phyloP scores from a whole-genome alignment of 768 basidiomycete genomes.

The Boletus rufocinnamomeus region DNA sequence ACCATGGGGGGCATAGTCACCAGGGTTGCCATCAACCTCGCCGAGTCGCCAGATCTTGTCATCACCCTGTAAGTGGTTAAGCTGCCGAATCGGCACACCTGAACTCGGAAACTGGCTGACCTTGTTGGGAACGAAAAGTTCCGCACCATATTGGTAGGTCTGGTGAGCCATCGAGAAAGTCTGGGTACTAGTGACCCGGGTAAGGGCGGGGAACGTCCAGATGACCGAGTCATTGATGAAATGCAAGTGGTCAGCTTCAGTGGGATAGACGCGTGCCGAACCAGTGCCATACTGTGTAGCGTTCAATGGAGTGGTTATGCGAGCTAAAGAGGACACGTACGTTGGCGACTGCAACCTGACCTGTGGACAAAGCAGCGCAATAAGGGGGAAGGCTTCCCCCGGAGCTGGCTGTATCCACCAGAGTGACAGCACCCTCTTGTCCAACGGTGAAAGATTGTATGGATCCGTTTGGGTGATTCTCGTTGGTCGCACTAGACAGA shows the following conservation, averaged over 20 bases:
- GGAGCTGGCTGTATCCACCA: conserved; percentile 47
- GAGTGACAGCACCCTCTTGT: conserved; percentile 45
- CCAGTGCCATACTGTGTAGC: conserved; percentile 50
- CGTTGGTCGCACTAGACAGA: conserved; percentile 57
- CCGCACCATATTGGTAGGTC: conserved; percentile 54
- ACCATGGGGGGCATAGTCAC: conserved; percentile 56
- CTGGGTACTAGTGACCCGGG: conserved; percentile 23
- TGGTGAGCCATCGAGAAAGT: conserved; percentile 64
- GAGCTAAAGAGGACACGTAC: conserved; percentile 34
- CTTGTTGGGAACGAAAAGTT: conserved; percentile 67
- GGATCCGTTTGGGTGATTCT: conserved; percentile 39
- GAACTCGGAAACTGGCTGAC: conserved; percentile 36
- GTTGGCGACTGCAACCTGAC: conserved; percentile 61
- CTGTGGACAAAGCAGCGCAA: conserved; percentile 50
- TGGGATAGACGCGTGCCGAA: conserved; percentile 55
- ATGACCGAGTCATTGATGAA: conserved; percentile 38
- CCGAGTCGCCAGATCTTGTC: no score
- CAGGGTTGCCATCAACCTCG: no score
- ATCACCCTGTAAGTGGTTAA: conserved; percentile 45
- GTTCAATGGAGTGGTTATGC: neutral
- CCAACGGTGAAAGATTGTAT: conserved; percentile 61
- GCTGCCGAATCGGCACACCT: neutral
- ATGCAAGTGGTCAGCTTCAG: conserved; percentile 38
- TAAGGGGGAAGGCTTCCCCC: conserved; percentile 56
- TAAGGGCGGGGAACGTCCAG: conserved; percentile 55